A percentile compares a stretch with the other conserved stretches of the same genome.
These are phyloP conservation scores for Serendipita sp. DNA, from an alignment of 768 basidiomycete species.

Conservation along the genomic window DNA sequence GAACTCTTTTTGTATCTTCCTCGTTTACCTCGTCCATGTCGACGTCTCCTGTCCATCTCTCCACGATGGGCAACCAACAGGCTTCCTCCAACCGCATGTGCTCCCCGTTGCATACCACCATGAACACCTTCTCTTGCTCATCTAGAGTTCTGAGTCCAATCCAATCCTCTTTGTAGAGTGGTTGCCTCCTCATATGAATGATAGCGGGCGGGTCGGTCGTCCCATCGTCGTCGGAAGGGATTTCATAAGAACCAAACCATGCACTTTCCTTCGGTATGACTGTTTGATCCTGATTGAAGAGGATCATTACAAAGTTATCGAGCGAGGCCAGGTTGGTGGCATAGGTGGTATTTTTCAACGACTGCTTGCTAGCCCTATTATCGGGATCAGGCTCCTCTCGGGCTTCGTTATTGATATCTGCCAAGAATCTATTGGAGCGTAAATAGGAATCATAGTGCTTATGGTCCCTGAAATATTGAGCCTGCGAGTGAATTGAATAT, in stretches of 20 bases:
- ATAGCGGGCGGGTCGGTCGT: slow-evolving; percentile 21
- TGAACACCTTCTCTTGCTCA: slow-evolving; percentile 39
- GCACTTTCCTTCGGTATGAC: slow-evolving; percentile 72
- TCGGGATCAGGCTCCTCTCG: slow-evolving; percentile 14
- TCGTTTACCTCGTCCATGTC: not conserved
- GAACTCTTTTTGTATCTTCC: not conserved
- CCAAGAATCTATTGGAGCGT: slow-evolving; percentile 44
- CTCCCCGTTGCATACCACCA: slow-evolving; percentile 49
- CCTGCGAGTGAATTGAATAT: slow-evolving; percentile 26
- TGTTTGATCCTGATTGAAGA: slow-evolving; percentile 59
- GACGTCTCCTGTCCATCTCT: not conserved
- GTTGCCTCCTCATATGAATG: slow-evolving; percentile 56
- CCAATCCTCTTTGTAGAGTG: slow-evolving; percentile 64
- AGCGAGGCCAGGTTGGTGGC: slow-evolving; percentile 42
- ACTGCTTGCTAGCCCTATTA: not conserved
- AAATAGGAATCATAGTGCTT: slow-evolving; percentile 41
- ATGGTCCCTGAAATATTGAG: slow-evolving; percentile 76
- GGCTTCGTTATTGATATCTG: slow-evolving; percentile 69
- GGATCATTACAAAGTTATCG: slow-evolving; percentile 50
- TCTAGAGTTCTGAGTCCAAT: slow-evolving; percentile 62
- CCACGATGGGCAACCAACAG: not conserved
- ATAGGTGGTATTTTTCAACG: slow-evolving; percentile 42
- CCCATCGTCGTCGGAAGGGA: slow-evolving; percentile 20
- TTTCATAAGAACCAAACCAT: slow-evolving; percentile 67
- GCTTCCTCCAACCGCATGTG: slow-evolving; percentile 38